These are phyloP conservation scores for Penicillium arizonense DNA, from an alignment of 495 filamentous ascomycete species.

Conservation along the genomic window DNA sequence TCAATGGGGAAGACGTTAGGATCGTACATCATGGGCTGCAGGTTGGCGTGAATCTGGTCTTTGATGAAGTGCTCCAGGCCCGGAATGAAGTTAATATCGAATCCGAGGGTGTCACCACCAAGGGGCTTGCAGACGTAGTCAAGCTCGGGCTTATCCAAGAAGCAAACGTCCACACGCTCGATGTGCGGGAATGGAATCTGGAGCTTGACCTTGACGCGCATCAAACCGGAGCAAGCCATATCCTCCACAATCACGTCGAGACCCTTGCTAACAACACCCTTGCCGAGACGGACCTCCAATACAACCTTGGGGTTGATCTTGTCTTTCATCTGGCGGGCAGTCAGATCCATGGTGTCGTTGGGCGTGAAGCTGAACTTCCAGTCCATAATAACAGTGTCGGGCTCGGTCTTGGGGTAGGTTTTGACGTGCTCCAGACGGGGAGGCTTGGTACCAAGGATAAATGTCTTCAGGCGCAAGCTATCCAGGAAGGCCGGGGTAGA, in stretches of 20 bases:
- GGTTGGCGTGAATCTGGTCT: constrained; percentile 89
- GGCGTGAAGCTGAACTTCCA: constrained; percentile 99
- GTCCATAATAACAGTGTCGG: constrained; percentile 96
- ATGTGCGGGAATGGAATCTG: constrained; percentile 95
- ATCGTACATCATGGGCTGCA: constrained; percentile 94
- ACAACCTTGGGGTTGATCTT: constrained; percentile 97
- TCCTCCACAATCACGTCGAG: constrained; percentile 97
- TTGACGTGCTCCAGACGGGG: constrained; percentile 96
- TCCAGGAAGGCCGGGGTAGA: constrained; percentile 91
- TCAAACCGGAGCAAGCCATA: constrained; percentile 89
- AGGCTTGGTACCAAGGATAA: constrained; percentile 90
- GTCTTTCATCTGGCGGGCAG: constrained; percentile 81
- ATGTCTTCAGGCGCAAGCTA: constrained; percentile 85
- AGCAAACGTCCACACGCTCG: constrained; percentile 87
- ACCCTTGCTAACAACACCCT: constrained; percentile 92
- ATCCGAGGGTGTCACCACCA: constrained; percentile 90
- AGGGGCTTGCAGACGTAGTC: constrained; percentile 98
- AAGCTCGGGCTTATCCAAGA: constrained; percentile 71
- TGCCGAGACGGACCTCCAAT: constrained; percentile 88
- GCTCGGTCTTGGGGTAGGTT: constrained; percentile 93
- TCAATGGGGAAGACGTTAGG: constrained; percentile 98
- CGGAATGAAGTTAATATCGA: constrained; percentile 98
- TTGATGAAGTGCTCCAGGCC: constrained; percentile 90
- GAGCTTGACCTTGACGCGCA: constrained; percentile 96
- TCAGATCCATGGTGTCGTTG: constrained; percentile 90